A percentile compares a stretch with the other conserved stretches of the same genome.
phyloP scores from a whole-genome alignment of 208 protist genomes.

The Wallacemonas collosoma region DNA sequence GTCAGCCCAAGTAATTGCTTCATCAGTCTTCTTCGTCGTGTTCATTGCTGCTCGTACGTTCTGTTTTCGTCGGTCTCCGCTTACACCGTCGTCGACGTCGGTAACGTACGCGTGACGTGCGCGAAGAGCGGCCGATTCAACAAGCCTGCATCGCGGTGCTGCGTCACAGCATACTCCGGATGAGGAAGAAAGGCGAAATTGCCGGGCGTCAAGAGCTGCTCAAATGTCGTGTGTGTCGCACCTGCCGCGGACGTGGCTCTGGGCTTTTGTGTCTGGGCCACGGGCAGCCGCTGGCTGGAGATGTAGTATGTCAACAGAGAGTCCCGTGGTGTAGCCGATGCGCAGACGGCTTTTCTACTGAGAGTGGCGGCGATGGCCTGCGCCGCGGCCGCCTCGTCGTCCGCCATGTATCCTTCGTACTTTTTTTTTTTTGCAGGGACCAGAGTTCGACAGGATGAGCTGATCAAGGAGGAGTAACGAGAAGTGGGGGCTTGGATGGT shows the following conservation, averaged over 20 bases:
- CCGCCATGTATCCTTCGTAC: neutral
- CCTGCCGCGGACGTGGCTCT: neutral
- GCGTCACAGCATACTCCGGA: conserved; percentile 47
- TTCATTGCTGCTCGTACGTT: too few relatives aligned
- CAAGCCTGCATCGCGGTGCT: conserved; percentile 21
- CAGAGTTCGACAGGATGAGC: too few relatives aligned
- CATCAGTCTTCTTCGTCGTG: too few relatives aligned
- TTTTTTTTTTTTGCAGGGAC: too few relatives aligned
- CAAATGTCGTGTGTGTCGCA: neutral
- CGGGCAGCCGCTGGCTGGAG: conserved; percentile 36
- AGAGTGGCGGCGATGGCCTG: conserved; percentile 5
- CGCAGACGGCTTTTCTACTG: neutral
- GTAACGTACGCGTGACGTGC: conserved; percentile 25
- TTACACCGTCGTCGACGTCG: too few relatives aligned
- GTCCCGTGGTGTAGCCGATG: neutral
- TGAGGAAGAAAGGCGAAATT: conserved; percentile 67
- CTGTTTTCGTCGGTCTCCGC: too few relatives aligned
- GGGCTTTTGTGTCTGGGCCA: neutral
- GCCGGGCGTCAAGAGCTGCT: conserved; percentile 23
- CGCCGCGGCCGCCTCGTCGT: neutral
- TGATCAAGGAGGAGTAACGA: too few relatives aligned
- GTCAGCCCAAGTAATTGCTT: too few relatives aligned
- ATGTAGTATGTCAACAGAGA: conserved; percentile 38
- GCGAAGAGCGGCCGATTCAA: conserved; percentile 64
- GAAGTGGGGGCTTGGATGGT: too few relatives aligned